A percentile compares a stretch with the other conserved stretches of the same genome.
Evolutionary conservation across 139 green algal genomes (phyloP).

Genomic region (Tetradesmus lagerheimii): DNA sequence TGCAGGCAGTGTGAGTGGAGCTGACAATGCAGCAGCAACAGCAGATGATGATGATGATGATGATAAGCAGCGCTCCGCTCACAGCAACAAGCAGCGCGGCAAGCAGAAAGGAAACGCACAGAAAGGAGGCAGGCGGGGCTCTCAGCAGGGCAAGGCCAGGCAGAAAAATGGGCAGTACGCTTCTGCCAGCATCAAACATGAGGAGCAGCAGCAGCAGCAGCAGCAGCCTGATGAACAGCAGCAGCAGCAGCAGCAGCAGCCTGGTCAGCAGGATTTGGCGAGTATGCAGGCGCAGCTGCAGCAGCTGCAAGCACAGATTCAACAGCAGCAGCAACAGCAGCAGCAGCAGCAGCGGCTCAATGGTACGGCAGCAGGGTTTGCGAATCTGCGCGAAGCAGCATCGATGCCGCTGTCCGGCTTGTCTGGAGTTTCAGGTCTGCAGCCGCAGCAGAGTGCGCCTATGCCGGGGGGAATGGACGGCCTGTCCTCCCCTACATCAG

Average conservation of each 20-base stretch:
- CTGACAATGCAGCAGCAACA: background rate
- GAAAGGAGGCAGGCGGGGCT: too few relatives aligned
- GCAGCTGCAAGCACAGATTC: background rate
- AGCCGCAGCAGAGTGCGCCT: background rate
- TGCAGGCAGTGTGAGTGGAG: background rate
- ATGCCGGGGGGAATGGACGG: background rate
- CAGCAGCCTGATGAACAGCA: background rate
- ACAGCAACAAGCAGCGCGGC: conserved; percentile 12
- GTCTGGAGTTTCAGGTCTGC: too few relatives aligned
- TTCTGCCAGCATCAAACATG: conserved; percentile 15
- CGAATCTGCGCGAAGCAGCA: too few relatives aligned
- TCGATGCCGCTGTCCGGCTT: too few relatives aligned
- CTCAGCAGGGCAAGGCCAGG: background rate
- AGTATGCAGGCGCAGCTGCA: background rate
- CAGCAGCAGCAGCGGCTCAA: background rate
- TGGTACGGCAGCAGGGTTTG: background rate
- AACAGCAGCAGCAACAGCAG: background rate
- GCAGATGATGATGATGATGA: background rate
- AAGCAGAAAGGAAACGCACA: background rate
- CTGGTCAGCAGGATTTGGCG: background rate
- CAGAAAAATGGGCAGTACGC: background rate
- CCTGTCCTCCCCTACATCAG: background rate
- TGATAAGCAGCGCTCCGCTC: background rate
- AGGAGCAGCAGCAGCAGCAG: background rate
- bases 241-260: background rate